phyloP scores from a whole-genome alignment of 208 protist genomes.

The Herpetomonas samuelpessoai region DNA sequence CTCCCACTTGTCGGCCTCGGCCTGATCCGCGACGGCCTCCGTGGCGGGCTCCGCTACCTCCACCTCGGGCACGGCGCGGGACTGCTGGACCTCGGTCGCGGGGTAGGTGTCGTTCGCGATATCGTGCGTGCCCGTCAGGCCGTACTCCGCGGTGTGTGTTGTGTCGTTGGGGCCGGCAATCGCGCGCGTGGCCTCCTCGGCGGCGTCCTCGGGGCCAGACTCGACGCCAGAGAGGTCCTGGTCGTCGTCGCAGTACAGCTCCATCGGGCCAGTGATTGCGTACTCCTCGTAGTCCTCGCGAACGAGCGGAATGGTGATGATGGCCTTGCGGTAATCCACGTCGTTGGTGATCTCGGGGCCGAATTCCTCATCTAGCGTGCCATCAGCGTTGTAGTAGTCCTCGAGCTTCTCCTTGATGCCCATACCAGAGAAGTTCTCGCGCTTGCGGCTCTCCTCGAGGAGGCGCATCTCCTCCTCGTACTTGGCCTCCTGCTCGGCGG shows the following conservation, averaged over 20 bases:
- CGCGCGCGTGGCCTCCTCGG: constrained; percentile 5
- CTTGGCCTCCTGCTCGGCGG: constrained; percentile 34
- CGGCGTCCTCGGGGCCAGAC: constrained; percentile 11
- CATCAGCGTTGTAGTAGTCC: constrained; percentile 62
- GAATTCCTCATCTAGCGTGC: constrained; percentile 48
- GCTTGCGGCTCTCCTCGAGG: constrained; percentile 4
- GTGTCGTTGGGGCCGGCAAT: too few relatives aligned
- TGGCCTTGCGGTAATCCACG: constrained; percentile 49
- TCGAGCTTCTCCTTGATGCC: constrained; percentile 38
- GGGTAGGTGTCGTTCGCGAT: not conserved
- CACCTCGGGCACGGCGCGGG: constrained; percentile 3
- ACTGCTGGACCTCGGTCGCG: constrained; percentile 1
- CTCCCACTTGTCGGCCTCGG: constrained; percentile 12
- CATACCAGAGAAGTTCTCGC: constrained; percentile 52
- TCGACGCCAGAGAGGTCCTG: constrained; percentile 1
- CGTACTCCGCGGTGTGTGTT: not conserved
- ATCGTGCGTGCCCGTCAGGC: constrained; percentile 6
- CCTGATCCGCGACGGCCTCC: not conserved
- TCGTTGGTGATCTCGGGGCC: constrained; percentile 30
- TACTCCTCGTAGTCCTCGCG: constrained; percentile 62
- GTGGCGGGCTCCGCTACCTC: not conserved
- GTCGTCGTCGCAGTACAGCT: constrained; percentile 9
- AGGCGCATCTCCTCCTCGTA: constrained; percentile 22
- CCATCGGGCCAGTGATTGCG: constrained; percentile 10
- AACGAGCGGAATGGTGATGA: constrained; percentile 41